Percentiles rank a stretch among this genome's conserved stretches.
phyloP scores from a whole-genome alignment of 768 basidiomycete species.

The Tephrocybe sp. region DNA sequence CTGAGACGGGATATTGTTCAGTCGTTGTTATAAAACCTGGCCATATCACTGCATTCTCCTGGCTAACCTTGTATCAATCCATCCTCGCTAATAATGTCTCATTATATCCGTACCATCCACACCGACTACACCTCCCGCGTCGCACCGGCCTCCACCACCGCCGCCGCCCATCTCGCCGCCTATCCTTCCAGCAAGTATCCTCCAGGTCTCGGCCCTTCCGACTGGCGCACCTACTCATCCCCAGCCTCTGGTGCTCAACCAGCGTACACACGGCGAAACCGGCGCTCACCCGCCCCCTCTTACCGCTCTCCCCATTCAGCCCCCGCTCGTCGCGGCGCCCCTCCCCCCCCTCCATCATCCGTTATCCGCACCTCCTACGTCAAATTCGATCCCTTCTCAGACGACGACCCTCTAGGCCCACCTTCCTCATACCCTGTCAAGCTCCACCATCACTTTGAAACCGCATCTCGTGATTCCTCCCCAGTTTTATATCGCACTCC shows the following conservation, averaged over 20 bases:
- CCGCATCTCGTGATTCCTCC: not conserved
- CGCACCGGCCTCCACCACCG: slow-evolving; percentile 8
- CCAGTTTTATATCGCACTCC: slow-evolving; percentile 12
- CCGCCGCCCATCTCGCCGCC: slow-evolving; percentile 9
- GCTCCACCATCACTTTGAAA: not conserved
- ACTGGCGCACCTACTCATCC: slow-evolving; percentile 6
- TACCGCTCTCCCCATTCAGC: slow-evolving; percentile 5
- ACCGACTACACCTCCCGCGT: slow-evolving; percentile 28
- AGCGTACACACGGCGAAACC: slow-evolving; percentile 11
- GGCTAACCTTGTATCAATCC: not conserved
- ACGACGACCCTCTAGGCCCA: slow-evolving; percentile 12
- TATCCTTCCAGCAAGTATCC: slow-evolving; percentile 21
- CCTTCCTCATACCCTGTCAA: not conserved
- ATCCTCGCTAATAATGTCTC: slow-evolving; percentile 16
- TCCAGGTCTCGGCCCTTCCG: slow-evolving; percentile 13
- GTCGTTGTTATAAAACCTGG: not conserved
- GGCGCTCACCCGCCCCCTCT: slow-evolving; percentile 1
- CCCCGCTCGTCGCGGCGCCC: slow-evolving; percentile 2
- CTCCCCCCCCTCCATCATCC: slow-evolving; percentile 8
- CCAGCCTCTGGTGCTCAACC: slow-evolving; percentile 3
- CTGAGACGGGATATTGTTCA: slow-evolving; percentile 1
- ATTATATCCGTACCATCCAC: slow-evolving; percentile 41
- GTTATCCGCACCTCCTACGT: slow-evolving; percentile 11
- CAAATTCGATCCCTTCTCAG: slow-evolving; percentile 22
- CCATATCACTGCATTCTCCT: not conserved